Conservation (phyloP, 1,139 yeast genomes). For the Magnusiomyces tetraspermus region DNA sequence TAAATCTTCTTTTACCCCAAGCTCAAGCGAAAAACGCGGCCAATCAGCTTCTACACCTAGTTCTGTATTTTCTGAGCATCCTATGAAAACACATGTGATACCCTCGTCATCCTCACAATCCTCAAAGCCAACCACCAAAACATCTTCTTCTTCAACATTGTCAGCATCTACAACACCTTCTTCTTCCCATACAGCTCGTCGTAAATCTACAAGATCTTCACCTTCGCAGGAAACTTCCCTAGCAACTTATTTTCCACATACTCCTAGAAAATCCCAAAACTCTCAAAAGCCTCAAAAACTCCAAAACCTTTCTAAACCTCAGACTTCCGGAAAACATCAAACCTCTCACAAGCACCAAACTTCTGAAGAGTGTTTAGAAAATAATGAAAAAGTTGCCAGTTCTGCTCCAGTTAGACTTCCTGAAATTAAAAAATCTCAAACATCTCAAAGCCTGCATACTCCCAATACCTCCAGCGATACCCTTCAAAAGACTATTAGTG, state of each 20-base stretch:
- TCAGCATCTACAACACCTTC: background rate
- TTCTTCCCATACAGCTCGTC: background rate
- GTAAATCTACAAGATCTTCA: background rate
- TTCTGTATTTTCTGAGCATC: too few relatives aligned
- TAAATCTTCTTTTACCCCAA: too few relatives aligned
- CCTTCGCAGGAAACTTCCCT: slow-evolving; percentile 38
- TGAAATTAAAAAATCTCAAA: background rate
- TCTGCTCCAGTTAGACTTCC: background rate
- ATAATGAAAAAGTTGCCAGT: background rate
- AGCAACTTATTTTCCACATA: slow-evolving; percentile 62
- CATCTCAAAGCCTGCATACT: background rate
- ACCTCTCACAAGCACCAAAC: too few relatives aligned
- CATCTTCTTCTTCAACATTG: background rate
- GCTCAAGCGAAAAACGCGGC: too few relatives aligned
- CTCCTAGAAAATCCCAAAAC: slow-evolving; percentile 21
- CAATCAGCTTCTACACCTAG: too few relatives aligned
- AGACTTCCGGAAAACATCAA: too few relatives aligned
- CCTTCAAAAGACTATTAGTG: too few relatives aligned
- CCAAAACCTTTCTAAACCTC: background rate
- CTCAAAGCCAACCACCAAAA: background rate
- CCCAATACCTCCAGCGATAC: background rate
- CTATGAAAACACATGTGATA: too few relatives aligned
- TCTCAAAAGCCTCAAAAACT: too few relatives aligned
- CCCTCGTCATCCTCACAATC: too few relatives aligned
- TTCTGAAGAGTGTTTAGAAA: too few relatives aligned